A percentile compares a stretch with the other conserved stretches of the same genome.
These are phyloP conservation scores for Paracorniculantispora psalliotae DNA, from an alignment of 2,329 filamentous ascomycete species.

Conservation along the genomic window DNA sequence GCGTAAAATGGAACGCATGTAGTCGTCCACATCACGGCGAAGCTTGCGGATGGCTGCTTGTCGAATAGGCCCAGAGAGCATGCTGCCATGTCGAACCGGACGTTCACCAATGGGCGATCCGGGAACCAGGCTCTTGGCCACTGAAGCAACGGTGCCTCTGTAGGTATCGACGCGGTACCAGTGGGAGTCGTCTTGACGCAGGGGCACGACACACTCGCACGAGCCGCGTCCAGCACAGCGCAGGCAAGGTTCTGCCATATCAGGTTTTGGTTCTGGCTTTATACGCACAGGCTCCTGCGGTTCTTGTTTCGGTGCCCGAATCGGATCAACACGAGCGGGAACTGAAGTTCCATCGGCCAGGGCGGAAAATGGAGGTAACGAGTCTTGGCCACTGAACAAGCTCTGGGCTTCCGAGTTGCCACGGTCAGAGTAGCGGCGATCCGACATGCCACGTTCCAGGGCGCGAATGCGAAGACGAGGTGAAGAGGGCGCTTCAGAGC, in stretches of 20 bases:
- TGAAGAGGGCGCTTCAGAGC: background rate
- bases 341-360: background rate
- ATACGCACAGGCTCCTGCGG: background rate
- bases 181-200: conserved; percentile 9
- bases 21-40: conserved; percentile 6
- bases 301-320: background rate
- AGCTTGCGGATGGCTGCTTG: conserved; percentile 1
- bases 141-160: conserved; percentile 8
- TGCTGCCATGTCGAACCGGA: background rate
- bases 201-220: conserved; percentile 2
- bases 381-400: background rate
- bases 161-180: conserved; percentile 10
- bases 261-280: background rate
- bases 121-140: conserved; percentile 7
- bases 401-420: background rate
- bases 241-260: background rate
- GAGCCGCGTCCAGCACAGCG: conserved; percentile 1
- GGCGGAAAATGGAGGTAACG: conserved; percentile 3
- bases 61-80: background rate
- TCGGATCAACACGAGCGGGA: background rate
- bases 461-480: background rate
- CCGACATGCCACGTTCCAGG: background rate
- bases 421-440: background rate
- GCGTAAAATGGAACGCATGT: conserved; percentile 2
- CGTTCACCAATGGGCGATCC: conserved; percentile 4